A percentile compares a stretch with the other conserved stretches of the same genome.
Conservation (phyloP, 1,284 basidiomycete genomes). For the Golubevia sp. region DNA sequence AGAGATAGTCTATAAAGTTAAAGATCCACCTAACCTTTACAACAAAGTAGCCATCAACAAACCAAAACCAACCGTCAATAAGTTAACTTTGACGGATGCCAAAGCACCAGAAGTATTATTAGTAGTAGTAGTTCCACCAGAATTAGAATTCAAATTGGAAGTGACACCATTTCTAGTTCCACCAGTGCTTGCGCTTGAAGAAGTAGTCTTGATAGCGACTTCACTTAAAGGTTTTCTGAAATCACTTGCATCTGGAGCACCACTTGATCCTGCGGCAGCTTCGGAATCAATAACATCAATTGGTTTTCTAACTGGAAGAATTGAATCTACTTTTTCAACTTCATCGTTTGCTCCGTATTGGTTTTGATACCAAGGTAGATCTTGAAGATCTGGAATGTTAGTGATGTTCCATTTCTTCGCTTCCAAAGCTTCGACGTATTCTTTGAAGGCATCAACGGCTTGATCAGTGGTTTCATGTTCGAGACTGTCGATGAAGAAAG, state of each 20-base stretch:
- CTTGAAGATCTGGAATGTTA: conserved; percentile 33
- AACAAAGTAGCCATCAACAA: too few species aligned
- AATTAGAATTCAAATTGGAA: too few species aligned
- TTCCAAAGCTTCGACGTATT: conserved; percentile 22
- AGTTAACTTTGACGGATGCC: too few species aligned
- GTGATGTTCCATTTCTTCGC: conserved; percentile 28
- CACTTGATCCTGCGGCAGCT: conserved; percentile 14
- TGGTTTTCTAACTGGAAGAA: conserved; percentile 23
- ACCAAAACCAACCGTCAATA: too few species aligned
- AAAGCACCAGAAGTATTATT: too few species aligned
- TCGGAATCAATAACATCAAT: conserved; percentile 28
- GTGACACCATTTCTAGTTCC: too few species aligned
- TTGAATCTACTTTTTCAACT: conserved; percentile 25
- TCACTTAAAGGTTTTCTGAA: conserved; percentile 1
- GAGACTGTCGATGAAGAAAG: conserved; percentile 12
- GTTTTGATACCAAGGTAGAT: conserved; percentile 47
- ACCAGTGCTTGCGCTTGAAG: too few species aligned
- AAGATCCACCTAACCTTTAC: too few species aligned
- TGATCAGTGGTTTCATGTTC: conserved; percentile 50
- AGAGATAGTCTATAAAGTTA: too few species aligned
- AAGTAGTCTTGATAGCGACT: too few species aligned
- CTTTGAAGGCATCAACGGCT: conserved; percentile 38
- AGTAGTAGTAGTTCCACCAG: too few species aligned
- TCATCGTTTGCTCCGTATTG: background rate
- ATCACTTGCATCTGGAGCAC: conserved; percentile 24